A percentile compares a stretch with the other conserved stretches of the same genome.
Evolutionary conservation across 192 early-diverging fungal species (phyloP).

Genomic region (Gamsiella multidivaricata): DNA sequence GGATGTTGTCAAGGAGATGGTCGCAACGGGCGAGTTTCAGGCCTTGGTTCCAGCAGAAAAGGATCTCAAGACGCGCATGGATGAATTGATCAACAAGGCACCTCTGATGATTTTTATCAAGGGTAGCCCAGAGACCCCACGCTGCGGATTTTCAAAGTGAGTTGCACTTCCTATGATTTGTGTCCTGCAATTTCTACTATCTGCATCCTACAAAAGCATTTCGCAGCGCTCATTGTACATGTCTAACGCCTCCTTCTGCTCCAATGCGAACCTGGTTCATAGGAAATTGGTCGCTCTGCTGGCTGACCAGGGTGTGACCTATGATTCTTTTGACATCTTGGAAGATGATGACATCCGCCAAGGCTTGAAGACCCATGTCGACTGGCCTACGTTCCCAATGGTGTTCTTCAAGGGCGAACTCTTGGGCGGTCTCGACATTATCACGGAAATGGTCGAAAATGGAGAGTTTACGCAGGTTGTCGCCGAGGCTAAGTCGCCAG

Average conservation of each 20-base stretch:
- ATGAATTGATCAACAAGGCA: slow-evolving; percentile 72
- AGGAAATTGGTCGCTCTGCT: slow-evolving; percentile 83
- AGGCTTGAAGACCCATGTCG: slow-evolving; percentile 86
- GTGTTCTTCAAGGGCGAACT: slow-evolving; percentile 94
- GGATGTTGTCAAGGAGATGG: slow-evolving; percentile 92
- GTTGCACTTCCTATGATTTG: neutral
- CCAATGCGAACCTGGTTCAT: too few species aligned
- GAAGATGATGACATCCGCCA: slow-evolving; percentile 92
- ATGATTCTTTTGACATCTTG: slow-evolving; percentile 93
- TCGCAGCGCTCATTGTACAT: neutral
- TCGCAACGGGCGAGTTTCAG: slow-evolving; percentile 86
- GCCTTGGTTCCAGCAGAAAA: slow-evolving; percentile 82
- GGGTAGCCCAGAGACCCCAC: slow-evolving; percentile 90
- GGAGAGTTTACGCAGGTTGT: slow-evolving; percentile 77
- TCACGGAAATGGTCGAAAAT: slow-evolving; percentile 87
- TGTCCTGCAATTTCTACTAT: neutral
- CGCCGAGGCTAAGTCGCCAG: slow-evolving; percentile 57
- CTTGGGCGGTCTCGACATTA: slow-evolving; percentile 94
- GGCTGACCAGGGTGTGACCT: slow-evolving; percentile 77
- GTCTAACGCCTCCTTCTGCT: slow-evolving; percentile 1
- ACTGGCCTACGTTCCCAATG: slow-evolving; percentile 98
- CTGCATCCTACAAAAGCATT: neutral
- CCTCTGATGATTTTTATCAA: slow-evolving; percentile 98
- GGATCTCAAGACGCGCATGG: slow-evolving; percentile 77
- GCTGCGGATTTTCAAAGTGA: slow-evolving; percentile 89